Evolutionary conservation across 805 yeast species (phyloP), one percentile per base, ranked within the genome.

Genomic region (Vanderwaltozyma yarrowii): DNA sequence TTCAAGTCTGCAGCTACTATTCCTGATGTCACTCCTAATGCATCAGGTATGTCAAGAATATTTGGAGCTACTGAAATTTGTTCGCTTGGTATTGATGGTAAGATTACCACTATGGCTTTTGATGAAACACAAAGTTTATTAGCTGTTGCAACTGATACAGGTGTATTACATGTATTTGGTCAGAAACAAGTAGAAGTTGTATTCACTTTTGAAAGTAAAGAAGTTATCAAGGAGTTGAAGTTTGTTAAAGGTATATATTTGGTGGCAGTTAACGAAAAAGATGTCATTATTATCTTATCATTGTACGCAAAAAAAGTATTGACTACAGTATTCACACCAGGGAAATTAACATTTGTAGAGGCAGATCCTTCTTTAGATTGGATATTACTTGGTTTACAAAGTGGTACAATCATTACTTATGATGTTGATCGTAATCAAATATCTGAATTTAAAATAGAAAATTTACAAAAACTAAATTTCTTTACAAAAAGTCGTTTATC

Each of bases 281-380:
- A 78, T 30, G 70, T 71, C 3, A 66, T 92, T 7, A 66, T 74
- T 19, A 80, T 89, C 4, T 70, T 84, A 32, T 86, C 95, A 0
- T 52, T 89, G 17, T 74, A 75, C 38, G 64, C 80, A 6, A 77
- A 78, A 50, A 66, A 70, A 42, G 64, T 81, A 8, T 58, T 89
- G 37, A 72, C 75, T 16, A 70, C 76, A 1, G 74, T 74, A 48
- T 69, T 71, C 42, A 71, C 85, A 1, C 80, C 82, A 1, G 78
- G 82, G 1, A 67, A 71, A 11, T 70, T 88, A n/a, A 69, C 83
- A 1, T 70, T 83, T 3, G 65, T 79, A 12, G 92, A 75, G 41
- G 60, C 81, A 1, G 98, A 92, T 51, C 96, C 96, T 2, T 71
- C 94, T 0, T 58, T 92, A 45, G 96, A 88, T 58, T 92, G 92